Base-by-base conservation (phyloP, 73 alveolate genomes). In the Symbiodinium pilosum region DNA sequence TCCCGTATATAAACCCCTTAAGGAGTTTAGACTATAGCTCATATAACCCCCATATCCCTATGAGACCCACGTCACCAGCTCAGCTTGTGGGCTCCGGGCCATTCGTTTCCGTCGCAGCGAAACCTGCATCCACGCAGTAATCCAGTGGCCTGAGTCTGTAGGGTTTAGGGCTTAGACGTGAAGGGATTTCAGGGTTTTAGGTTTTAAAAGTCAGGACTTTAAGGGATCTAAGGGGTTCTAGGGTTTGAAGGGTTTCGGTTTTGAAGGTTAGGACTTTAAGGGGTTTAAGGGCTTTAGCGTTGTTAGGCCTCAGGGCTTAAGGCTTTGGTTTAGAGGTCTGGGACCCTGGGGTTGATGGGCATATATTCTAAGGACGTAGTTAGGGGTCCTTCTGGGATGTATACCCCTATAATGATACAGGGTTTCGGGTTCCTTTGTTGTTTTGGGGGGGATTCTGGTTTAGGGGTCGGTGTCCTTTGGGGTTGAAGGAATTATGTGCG, bases 111-210 rank as follows among this genome's bases (percentile, higher is more conserved):
- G 87, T 54, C 24, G 97, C 87, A 2, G 87, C 32, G 40, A 91
- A 91, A 88, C 97, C 97, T 4, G 88, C 88, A 43, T 91, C 97
- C 41, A 91, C 88, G 54, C 97, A 91, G 64, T 91, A 91, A 30
- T 91, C 97, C 24, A 91, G 43, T 14, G 97, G 97, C 97, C 97
- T 91, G 40, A 30, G 38, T 64, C 32, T 64, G 11, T 9, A n/a
- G n/a, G 1, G 77, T 14, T 47, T 47, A 47, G 59, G 59, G 59
- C 14, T 47, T 47, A 47, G 59, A n/a, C n/a, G n/a, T n/a, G n/a
- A n/a, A n/a, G n/a, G n/a, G n/a, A n/a, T n/a, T n/a, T n/a, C n/a
- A n/a, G n/a, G n/a, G 64, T n/a, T n/a, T n/a, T n/a, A n/a, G n/a
- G n/a, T n/a, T n/a, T n/a, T n/a, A n/a, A n/a, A n/a, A n/a, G n/a